These are phyloP conservation scores for Lactarius tabidus DNA, from an alignment of 768 basidiomycete species.

Conservation along the genomic window DNA sequence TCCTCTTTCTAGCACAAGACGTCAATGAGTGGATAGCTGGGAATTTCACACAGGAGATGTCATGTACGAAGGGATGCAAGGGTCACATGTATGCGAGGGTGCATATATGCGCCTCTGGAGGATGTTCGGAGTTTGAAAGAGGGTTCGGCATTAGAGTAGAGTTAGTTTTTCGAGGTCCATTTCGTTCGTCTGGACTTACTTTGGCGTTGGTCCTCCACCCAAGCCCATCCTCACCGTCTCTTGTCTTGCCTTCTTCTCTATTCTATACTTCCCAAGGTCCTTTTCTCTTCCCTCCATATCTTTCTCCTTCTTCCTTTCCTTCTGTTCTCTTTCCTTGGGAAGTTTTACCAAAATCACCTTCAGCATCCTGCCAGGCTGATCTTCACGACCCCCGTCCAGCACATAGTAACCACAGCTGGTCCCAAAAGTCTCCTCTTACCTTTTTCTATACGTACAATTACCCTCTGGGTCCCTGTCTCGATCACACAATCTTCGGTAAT, in stretches of 20 bases:
- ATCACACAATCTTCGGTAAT: constrained; percentile 53
- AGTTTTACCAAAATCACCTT: constrained; percentile 28
- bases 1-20: neutral
- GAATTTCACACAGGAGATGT: neutral
- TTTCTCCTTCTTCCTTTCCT: constrained; percentile 8
- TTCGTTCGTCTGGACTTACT: constrained; percentile 1
- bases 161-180: neutral
- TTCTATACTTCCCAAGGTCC: constrained; percentile 20
- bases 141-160: constrained; percentile 8
- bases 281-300: constrained; percentile 12
- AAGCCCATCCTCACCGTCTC: constrained; percentile 14
- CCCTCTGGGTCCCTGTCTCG: constrained; percentile 16
- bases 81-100: neutral
- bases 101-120: too few relatives aligned
- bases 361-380: constrained; percentile 14
- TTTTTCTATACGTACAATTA: constrained; percentile 32
- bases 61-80: too few relatives aligned
- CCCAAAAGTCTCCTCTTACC: constrained; percentile 32
- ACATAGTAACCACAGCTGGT: constrained; percentile 40
- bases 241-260: constrained; percentile 15
- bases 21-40: neutral
- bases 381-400: constrained; percentile 41
- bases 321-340: constrained; percentile 30
- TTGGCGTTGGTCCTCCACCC: constrained; percentile 17
- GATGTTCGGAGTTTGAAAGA: constrained; percentile 12